phyloP scores from a whole-genome alignment of 257 asterid genomes.

The Eucommia ulmoides region DNA sequence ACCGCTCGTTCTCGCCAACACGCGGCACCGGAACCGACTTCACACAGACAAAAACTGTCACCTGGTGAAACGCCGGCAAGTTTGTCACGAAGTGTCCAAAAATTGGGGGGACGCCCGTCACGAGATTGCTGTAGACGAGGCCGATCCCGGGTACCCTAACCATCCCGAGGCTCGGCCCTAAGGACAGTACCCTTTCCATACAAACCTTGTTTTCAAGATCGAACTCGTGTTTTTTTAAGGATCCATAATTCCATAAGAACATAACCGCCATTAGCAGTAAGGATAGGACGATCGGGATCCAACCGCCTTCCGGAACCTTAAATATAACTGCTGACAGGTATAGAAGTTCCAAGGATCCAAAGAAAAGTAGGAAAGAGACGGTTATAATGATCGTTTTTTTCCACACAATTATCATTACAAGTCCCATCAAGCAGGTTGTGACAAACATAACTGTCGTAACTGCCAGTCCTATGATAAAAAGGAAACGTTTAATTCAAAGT shows the following conservation, averaged over 20 bases:
- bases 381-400: conserved; percentile 12
- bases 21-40: conserved; percentile 44
- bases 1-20: conserved; percentile 33
- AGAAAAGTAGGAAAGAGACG: conserved; percentile 16
- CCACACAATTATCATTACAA: conserved; percentile 30
- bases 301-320: conserved; percentile 27
- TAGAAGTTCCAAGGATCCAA: conserved; percentile 25
- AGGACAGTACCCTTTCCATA: conserved; percentile 28
- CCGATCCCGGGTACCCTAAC: conserved; percentile 59
- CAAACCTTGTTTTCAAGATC: conserved; percentile 40
- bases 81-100: conserved; percentile 48
- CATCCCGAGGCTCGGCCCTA: conserved; percentile 50
- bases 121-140: conserved; percentile 37
- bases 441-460: conserved; percentile 26
- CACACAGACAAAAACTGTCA: conserved; percentile 38
- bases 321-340: conserved; percentile 25
- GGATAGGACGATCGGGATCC: conserved; percentile 28
- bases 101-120: conserved; percentile 46
- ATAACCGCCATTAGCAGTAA: conserved; percentile 15
- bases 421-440: conserved; percentile 26
- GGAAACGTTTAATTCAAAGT: neutral
- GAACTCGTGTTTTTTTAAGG: conserved; percentile 22
- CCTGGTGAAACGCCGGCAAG: conserved; percentile 57
- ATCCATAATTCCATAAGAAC: conserved; percentile 31
- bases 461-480: conserved; percentile 16